phyloP scores from a whole-genome alignment of 2,329 filamentous ascomycete genomes.

The Paraphoma chrysanthemicola region DNA sequence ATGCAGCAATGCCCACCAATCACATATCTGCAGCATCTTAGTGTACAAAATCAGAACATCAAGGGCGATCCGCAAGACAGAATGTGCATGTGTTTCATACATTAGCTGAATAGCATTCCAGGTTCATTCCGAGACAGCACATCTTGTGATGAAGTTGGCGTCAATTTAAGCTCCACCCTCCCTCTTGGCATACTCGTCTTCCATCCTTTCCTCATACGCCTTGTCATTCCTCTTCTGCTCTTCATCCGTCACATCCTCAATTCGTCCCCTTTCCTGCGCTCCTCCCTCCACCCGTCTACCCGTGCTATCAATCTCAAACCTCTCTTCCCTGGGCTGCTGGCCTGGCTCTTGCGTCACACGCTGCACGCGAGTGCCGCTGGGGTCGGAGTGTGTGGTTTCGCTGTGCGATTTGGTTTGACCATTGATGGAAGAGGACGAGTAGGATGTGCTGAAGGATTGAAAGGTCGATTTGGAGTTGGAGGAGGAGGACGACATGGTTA shows the following conservation, averaged over 20 bases:
- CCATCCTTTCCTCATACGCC: slow-evolving; percentile 50
- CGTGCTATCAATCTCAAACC: slow-evolving; percentile 26
- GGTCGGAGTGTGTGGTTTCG: slow-evolving; percentile 33
- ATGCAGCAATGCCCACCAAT: too few species aligned
- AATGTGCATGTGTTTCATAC: too few species aligned
- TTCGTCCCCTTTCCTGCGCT: slow-evolving; percentile 16
- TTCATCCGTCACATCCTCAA: slow-evolving; percentile 43
- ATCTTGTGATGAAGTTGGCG: too few species aligned
- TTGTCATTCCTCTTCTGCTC: slow-evolving; percentile 45
- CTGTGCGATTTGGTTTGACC: slow-evolving; percentile 34
- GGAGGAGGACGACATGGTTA: neutral
- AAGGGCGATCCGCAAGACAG: too few species aligned
- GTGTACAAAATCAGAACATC: too few species aligned
- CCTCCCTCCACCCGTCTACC: slow-evolving; percentile 27
- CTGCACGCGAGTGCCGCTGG: slow-evolving; percentile 36
- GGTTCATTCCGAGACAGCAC: too few species aligned
- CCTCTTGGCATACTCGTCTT: slow-evolving; percentile 54
- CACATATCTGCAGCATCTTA: too few species aligned
- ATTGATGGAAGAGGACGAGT: slow-evolving; percentile 32
- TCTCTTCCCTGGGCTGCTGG: slow-evolving; percentile 32
- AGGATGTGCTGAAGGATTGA: slow-evolving; percentile 35
- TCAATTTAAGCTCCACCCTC: slow-evolving; percentile 46
- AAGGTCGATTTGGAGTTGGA: slow-evolving; percentile 27
- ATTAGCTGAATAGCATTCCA: too few species aligned
- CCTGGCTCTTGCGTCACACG: slow-evolving; percentile 36